Base-by-base conservation (phyloP, 1,284 basidiomycete genomes). In the Fomitopsis pinicola region DNA sequence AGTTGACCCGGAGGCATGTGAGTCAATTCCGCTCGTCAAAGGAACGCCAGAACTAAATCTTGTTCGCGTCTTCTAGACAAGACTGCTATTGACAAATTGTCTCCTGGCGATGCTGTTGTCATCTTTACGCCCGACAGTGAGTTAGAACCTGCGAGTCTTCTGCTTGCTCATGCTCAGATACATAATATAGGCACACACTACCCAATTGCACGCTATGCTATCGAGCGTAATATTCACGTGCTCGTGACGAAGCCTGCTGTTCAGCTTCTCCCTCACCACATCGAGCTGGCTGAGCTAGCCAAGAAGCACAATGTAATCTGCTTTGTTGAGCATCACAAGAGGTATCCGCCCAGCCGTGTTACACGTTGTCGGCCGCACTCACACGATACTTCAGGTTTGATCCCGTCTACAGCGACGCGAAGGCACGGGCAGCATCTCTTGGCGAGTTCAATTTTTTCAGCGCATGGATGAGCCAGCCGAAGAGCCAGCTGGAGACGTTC, bases 381-480 rank as follows among this genome's bases (percentile, higher is more conserved):
- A 58, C 42, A 26, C 30, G n/a, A 36, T 60, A 17, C 26, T 45
- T 61, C 59, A 90, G 88, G 60, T 96, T 92, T 74, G 95, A 97
- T 75, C 95, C 95, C 3, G 94, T 91, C 3, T 97, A 97, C 78
- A 91, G 91, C 67, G 95, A 97, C 74, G 95, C 94, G 35, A 84
- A 84, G 71, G 89, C 86, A 7, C 84, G 90, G 59, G 88, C 93
- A 15, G 83, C 82, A 40, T 78, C 83, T 28, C 81, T 97, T 55
- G 95, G 95, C 52, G 92, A 96, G 73, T 94, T 96, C 78, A 95
- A 95, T 77, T 97, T 95, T 76, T 91, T 91, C 80, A 90, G 79
- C 66, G 89, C 90, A 54, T 92, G 89, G 90, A 97, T 97, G 95
- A 94, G 91, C 69, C 95, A 97, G 74, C 95, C 95, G 54, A 97